Evolutionary conservation across 306 rosid species (phyloP).

Genomic region (Glycine tomentella): DNA sequence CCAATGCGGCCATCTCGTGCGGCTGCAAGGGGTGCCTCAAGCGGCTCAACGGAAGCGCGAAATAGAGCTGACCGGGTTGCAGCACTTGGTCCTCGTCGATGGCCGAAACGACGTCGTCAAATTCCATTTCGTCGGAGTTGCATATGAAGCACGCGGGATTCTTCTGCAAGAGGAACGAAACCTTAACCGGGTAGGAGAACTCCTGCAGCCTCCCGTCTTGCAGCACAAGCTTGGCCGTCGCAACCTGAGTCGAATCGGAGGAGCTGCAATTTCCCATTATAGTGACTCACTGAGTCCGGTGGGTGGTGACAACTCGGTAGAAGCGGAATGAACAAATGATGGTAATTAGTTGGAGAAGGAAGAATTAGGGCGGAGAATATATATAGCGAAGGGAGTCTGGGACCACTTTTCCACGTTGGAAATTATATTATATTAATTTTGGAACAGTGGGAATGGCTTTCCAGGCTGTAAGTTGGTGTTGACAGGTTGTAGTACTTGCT

Average conservation of each 20-base stretch:
- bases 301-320: slow-evolving; percentile 4
- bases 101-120: slow-evolving; percentile 73
- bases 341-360: neutral
- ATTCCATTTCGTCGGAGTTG: slow-evolving; percentile 91
- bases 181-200: slow-evolving; percentile 74
- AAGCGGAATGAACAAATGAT: neutral
- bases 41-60: slow-evolving; percentile 76
- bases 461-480: slow-evolving; percentile 91
- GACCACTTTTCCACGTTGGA: slow-evolving; percentile 59
- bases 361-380: neutral
- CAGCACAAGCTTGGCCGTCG: slow-evolving; percentile 77
- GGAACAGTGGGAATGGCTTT: slow-evolving; percentile 52
- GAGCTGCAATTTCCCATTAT: slow-evolving; percentile 81
- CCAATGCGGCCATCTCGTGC: slow-evolving; percentile 96
- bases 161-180: slow-evolving; percentile 68
- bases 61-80: slow-evolving; percentile 85
- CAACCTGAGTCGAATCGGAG: slow-evolving; percentile 61
- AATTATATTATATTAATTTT: slow-evolving; percentile 32
- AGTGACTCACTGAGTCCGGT: slow-evolving; percentile 4
- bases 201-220: slow-evolving; percentile 75
- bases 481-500: slow-evolving; percentile 74
- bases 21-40: slow-evolving; percentile 65
- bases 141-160: slow-evolving; percentile 78
- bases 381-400: neutral
- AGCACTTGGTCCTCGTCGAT: slow-evolving; percentile 71